These are phyloP conservation scores for Eucalyptus fibrosa DNA, from an alignment of 345 rosid genomes.

Conservation along the genomic window DNA sequence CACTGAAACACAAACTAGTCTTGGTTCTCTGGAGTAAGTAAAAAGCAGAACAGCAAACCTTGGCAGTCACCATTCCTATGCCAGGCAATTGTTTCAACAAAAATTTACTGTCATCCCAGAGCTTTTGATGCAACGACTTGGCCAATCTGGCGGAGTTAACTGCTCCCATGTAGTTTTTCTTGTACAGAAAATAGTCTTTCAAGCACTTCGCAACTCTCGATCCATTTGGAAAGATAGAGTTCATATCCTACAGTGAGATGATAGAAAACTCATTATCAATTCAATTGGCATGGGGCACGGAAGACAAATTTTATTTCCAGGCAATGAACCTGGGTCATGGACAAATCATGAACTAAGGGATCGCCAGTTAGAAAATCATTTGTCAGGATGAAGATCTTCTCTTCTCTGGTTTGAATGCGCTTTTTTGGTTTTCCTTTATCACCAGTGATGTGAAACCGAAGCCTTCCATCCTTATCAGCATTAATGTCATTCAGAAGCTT, in stretches of 20 bases:
- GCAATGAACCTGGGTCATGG: slow-evolving; percentile 71
- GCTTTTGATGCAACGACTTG: slow-evolving; percentile 85
- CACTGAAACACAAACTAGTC: neutral
- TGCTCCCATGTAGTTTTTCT: slow-evolving; percentile 74
- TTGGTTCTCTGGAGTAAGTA: neutral
- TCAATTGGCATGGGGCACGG: neutral
- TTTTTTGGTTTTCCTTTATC: slow-evolving; percentile 82
- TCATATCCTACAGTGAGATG: slow-evolving; percentile 53
- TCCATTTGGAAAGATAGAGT: slow-evolving; percentile 73
- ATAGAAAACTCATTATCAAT: slow-evolving; percentile 3
- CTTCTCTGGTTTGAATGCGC: slow-evolving; percentile 90
- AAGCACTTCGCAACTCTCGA: slow-evolving; percentile 86
- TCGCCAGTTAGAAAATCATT: slow-evolving; percentile 97
- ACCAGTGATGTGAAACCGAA: slow-evolving; percentile 73
- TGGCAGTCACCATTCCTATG: slow-evolving; percentile 97
- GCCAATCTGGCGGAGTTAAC: slow-evolving; percentile 60
- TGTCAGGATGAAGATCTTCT: slow-evolving; percentile 78
- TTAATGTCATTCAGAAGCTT: slow-evolving; percentile 85
- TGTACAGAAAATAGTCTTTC: slow-evolving; percentile 84
- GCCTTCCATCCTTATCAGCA: slow-evolving; percentile 66
- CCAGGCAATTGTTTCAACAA: slow-evolving; percentile 89
- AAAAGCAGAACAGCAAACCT: slow-evolving; percentile 28
- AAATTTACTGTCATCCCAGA: slow-evolving; percentile 95
- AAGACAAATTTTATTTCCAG: neutral
- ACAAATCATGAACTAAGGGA: slow-evolving; percentile 79